Percentiles rank a stretch among this genome's conserved stretches.
These are phyloP conservation scores for Thraustotheca clavata DNA, from an alignment of 352 stramenopile genomes.

Conservation along the genomic window DNA sequence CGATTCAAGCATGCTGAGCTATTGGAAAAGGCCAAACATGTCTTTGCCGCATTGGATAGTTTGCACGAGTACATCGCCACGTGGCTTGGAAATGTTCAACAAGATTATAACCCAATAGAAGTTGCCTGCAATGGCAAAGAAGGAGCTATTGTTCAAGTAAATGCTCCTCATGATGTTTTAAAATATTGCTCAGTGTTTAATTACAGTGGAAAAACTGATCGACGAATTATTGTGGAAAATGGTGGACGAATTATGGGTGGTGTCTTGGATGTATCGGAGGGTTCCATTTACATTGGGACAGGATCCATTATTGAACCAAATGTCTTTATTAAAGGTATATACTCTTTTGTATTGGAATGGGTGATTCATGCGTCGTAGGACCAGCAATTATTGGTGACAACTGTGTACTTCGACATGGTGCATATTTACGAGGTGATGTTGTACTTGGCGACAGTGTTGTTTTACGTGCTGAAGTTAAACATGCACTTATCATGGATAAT, in stretches of 20 bases:
- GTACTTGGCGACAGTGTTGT: conserved; percentile 53
- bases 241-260: conserved; percentile 44
- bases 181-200: conserved; percentile 5
- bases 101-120: background rate
- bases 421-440: conserved; percentile 62
- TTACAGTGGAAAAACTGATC: background rate
- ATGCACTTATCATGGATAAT: conserved; percentile 58
- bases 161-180: background rate
- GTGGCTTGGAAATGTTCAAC: conserved; percentile 31
- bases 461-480: conserved; percentile 60
- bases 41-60: conserved; percentile 49
- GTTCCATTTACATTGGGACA: conserved; percentile 53
- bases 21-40: conserved; percentile 46
- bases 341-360: background rate
- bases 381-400: conserved; percentile 59
- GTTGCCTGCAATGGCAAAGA: background rate
- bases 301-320: conserved; percentile 58
- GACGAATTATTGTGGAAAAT: conserved; percentile 36
- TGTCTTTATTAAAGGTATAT: conserved; percentile 52
- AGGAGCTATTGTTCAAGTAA: background rate
- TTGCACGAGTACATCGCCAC: conserved; percentile 46
- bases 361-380: background rate
- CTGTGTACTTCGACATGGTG: conserved; percentile 47
- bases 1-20: conserved; percentile 44
- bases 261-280: conserved; percentile 57